Evolutionary conservation across 139 green algal species (phyloP).

Genomic region (Closterium sp.): DNA sequence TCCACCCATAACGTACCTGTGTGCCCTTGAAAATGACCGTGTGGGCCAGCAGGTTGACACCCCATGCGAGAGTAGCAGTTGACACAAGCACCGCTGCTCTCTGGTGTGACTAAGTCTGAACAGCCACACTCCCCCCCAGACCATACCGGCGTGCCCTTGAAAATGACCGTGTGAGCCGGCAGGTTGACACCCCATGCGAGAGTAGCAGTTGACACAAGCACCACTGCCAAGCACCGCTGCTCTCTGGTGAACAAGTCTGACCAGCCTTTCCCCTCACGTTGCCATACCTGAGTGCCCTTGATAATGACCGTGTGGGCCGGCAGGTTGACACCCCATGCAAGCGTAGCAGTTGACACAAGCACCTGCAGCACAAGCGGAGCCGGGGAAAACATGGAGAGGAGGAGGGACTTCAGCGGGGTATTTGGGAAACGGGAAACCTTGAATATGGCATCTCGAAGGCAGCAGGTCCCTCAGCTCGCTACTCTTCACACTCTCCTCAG

Average conservation of each 20-base stretch:
- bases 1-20: background rate
- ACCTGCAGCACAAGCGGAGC: conserved; percentile 63
- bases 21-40: conserved; percentile 99
- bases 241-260: too few species aligned
- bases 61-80: conserved; percentile 90
- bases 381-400: background rate
- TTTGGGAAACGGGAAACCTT: too few species aligned
- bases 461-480: too few species aligned
- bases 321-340: conserved; percentile 99
- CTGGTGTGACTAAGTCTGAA: too few species aligned
- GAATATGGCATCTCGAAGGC: too few species aligned
- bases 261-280: background rate
- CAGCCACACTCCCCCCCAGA: too few species aligned
- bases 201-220: conserved; percentile 96
- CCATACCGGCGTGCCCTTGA: conserved; percentile 89
- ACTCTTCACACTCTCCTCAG: too few species aligned
- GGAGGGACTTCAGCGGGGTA: too few species aligned
- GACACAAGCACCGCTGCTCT: conserved; percentile 34
- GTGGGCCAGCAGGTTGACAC: conserved; percentile 80
- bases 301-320: conserved; percentile 98
- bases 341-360: conserved; percentile 94
- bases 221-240: conserved; percentile 47
- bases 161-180: conserved; percentile 97
- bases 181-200: conserved; percentile 74
- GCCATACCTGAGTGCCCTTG: conserved; percentile 86